phyloP scores from a whole-genome alignment of 495 filamentous ascomycete genomes.

The Friedmanniomyces simplex region DNA sequence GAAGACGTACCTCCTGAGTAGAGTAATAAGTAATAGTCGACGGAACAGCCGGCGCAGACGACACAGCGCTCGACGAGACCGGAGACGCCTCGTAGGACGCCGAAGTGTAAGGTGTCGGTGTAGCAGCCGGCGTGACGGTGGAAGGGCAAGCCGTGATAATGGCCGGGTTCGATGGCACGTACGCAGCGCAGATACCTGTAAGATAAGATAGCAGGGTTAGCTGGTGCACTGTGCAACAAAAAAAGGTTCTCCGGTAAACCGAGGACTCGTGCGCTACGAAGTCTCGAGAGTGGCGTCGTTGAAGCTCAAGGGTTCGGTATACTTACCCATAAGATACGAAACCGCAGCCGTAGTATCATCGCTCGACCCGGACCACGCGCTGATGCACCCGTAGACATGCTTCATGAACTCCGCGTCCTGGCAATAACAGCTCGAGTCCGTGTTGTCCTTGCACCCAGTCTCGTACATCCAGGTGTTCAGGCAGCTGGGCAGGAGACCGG shows the following conservation, averaged over 20 bases:
- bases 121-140: constrained; percentile 44
- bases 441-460: constrained; percentile 72
- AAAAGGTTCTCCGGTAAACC: no score
- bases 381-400: constrained; percentile 73
- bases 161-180: constrained; percentile 66
- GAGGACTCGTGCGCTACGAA: no score
- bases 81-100: constrained; percentile 3
- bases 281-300: no score
- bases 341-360: constrained; percentile 60
- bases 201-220: constrained; percentile 60
- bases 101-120: constrained; percentile 15
- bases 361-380: constrained; percentile 58
- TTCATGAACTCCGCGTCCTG: constrained; percentile 62
- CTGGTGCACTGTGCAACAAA: background rate
- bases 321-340: constrained; percentile 66
- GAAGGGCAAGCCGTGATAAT: constrained; percentile 64
- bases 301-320: background rate
- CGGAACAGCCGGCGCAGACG: constrained; percentile 1
- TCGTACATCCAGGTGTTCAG: constrained; percentile 84
- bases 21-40: constrained; percentile 7
- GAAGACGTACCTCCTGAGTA: background rate
- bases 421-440: constrained; percentile 79
- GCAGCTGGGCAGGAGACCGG: constrained; percentile 70
- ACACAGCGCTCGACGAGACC: constrained; percentile 2
- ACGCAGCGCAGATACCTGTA: constrained; percentile 72